Conservation (phyloP, 2,329 filamentous ascomycete genomes). For the Thelonectria blattea region DNA sequence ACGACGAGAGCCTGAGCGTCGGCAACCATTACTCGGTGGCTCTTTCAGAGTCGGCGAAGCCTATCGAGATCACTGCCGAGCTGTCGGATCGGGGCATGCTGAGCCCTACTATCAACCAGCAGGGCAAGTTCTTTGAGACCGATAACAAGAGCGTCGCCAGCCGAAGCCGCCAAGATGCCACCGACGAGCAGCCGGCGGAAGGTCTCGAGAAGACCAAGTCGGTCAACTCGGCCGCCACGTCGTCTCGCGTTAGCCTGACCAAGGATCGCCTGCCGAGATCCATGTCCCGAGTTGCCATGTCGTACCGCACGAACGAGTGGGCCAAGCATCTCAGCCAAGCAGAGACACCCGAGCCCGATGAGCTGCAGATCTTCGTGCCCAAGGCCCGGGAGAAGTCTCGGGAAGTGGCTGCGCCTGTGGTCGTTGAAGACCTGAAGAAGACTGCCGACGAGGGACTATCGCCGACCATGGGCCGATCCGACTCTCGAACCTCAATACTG, state of each 20-base stretch:
- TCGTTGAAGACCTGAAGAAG: constrained; percentile 69
- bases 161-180: constrained; percentile 6
- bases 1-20: constrained; percentile 55
- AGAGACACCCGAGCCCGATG: constrained; percentile 72
- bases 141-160: constrained; percentile 13
- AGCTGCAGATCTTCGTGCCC: constrained; percentile 56
- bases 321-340: constrained; percentile 85
- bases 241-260: constrained; percentile 57
- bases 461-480: constrained; percentile 35
- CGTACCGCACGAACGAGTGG: constrained; percentile 95
- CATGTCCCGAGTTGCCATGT: constrained; percentile 77
- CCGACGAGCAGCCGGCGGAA: constrained; percentile 22
- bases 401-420: constrained; percentile 66
- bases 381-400: not conserved
- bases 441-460: constrained; percentile 58
- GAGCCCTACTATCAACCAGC: constrained; percentile 18
- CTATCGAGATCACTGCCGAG: constrained; percentile 50
- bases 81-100: constrained; percentile 36
- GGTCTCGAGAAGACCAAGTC: constrained; percentile 48
- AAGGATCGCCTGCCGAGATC: constrained; percentile 70
- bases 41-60: constrained; percentile 33
- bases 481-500: constrained; percentile 38
- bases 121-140: constrained; percentile 19
- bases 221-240: constrained; percentile 46
- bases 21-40: constrained; percentile 44